Evolutionary conservation across 2,329 filamentous ascomycete genomes (phyloP), one percentile per base, ranked within the genome.

Genomic region (Ceratocystis albifundus): DNA sequence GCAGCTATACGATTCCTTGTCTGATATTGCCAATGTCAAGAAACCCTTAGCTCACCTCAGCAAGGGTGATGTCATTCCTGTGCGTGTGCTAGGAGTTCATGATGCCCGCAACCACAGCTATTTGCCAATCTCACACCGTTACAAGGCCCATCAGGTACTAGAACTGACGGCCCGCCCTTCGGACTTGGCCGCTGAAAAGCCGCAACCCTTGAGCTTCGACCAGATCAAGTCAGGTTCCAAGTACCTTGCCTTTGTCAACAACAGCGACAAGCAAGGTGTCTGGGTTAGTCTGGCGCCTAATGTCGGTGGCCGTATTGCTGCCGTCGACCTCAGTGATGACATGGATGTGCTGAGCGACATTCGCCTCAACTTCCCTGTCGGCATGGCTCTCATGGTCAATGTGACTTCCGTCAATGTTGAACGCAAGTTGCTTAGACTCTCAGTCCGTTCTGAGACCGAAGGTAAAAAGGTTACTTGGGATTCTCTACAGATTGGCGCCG

Each of bases 231-330:
- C 84, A 63, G 91, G 88, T 20, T 86, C 88, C 20, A 83, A 82
- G 1, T 85, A 89, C 75, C 75, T 95, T 63, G 92, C 88, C 0
- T 97, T 93, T 72, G 84, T 99, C 73, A 99, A 97, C 80, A 97
- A 96, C 73, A 80, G 93, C 69, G 83, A 83, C 25, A 82, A 89
- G 32, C 86, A 89, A 70, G 89, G 84, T 72, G 80, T 96, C 25
- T 97, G 94, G 93, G 88, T 95, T 59, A 96, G 91, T 72, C 77
- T 99, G 25, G 90, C 92, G 1, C 91, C 94, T 5, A 90, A 88
- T 64, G 86, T 99, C 17, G 87, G 92, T 68, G 94, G 94, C 66
- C 85, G 91, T 63, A 84, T 99, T 66, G 85, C 85, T 65, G 82
- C 88, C 69, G 85, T 94, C 74, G 92, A 97, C 72, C 84, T 94